Conservation (phyloP, 1,139 yeast genomes). For the Eremothecium gossypii region DNA sequence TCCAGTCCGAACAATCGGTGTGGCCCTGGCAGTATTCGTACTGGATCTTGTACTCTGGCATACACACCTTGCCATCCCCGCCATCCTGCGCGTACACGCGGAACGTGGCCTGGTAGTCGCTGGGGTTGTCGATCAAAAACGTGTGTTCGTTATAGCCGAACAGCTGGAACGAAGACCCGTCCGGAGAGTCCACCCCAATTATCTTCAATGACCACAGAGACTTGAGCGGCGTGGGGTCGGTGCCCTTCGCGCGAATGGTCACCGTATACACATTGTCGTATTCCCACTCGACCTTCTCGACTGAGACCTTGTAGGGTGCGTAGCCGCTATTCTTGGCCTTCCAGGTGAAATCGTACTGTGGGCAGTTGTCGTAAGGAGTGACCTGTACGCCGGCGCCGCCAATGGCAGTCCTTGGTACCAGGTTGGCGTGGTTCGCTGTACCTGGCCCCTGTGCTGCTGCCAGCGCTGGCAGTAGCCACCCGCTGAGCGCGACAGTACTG, state of each 20-base stretch:
- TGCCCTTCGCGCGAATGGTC: conserved; percentile 23
- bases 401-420: too few relatives aligned
- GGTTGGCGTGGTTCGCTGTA: too few relatives aligned
- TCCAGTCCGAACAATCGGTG: conserved; percentile 14
- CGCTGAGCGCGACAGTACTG: too few relatives aligned
- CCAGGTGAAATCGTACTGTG: conserved; percentile 18
- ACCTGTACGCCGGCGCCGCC: not conserved
- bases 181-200: conserved; percentile 24
- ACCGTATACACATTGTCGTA: conserved; percentile 18
- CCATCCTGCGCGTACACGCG: conserved; percentile 17
- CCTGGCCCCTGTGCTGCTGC: too few relatives aligned
- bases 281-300: conserved; percentile 18
- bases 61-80: conserved; percentile 11
- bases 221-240: conserved; percentile 14
- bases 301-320: conserved; percentile 21
- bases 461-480: too few relatives aligned
- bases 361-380: conserved; percentile 14
- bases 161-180: conserved; percentile 17
- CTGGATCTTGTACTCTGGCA: conserved; percentile 26
- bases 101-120: conserved; percentile 24
- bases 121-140: conserved; percentile 18
- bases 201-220: conserved; percentile 25
- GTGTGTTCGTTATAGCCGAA: conserved; percentile 21
- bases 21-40: conserved; percentile 24
- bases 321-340: conserved; percentile 12